Conservation (phyloP, 352 stramenopile species). For the Phytophthora uliginosa region DNA sequence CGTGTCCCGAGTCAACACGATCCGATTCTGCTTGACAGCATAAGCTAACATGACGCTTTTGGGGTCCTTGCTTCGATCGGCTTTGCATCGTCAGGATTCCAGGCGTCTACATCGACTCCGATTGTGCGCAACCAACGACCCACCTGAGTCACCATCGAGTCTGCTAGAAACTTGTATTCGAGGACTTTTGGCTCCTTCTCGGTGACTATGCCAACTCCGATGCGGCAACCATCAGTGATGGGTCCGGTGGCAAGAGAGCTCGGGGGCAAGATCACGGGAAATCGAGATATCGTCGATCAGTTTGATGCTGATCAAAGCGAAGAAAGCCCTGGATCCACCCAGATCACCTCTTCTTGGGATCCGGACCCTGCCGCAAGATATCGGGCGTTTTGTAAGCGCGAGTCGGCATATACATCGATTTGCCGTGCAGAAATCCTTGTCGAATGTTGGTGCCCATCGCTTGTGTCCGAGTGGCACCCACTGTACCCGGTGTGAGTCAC, state of each 20-base stretch:
- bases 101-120: conserved; percentile 75
- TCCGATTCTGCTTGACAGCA: conserved; percentile 50
- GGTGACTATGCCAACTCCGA: no score
- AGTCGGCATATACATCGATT: conserved; percentile 55
- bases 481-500: conserved; percentile 66
- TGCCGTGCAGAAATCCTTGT: neutral
- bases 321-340: conserved; percentile 51
- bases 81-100: conserved; percentile 36
- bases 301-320: conserved; percentile 49
- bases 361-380: conserved; percentile 59
- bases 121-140: conserved; percentile 80
- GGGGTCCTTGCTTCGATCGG: conserved; percentile 18
- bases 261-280: neutral
- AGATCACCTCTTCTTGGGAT: conserved; percentile 56
- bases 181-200: conserved; percentile 5
- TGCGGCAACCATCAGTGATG: conserved; percentile 2
- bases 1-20: conserved; percentile 63
- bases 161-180: conserved; percentile 77
- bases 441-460: neutral
- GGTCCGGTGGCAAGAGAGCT: neutral
- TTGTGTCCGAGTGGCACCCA: conserved; percentile 71
- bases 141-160: conserved; percentile 81
- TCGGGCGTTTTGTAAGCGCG: conserved; percentile 31
- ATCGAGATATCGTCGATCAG: conserved; percentile 42
- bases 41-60: conserved; percentile 42